A percentile compares a stretch with the other conserved stretches of the same genome.
Evolutionary conservation across 768 basidiomycete species (phyloP).

Genomic region (Mycena vulgaris): DNA sequence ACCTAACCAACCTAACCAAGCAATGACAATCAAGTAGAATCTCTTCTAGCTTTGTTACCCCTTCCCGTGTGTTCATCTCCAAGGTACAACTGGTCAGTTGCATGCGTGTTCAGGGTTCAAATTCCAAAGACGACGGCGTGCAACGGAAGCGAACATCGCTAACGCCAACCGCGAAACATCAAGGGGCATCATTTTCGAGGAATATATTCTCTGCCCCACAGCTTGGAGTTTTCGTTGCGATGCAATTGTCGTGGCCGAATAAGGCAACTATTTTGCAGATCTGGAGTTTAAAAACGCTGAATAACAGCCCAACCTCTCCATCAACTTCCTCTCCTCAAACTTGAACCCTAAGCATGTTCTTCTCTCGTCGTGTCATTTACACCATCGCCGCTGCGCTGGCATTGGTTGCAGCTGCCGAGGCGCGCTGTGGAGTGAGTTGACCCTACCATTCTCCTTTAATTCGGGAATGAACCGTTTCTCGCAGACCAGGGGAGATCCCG

Average conservation of each 20-base stretch:
- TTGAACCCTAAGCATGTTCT: not conserved
- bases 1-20: no score
- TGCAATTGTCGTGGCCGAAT: not conserved
- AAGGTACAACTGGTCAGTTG: not conserved
- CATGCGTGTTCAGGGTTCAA: not conserved
- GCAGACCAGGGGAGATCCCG: no score
- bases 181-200: not conserved
- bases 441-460: no score
- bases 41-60: no score
- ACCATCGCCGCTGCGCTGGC: no score
- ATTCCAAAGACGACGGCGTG: not conserved
- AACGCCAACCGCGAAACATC: not conserved
- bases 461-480: no score
- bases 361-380: constrained; percentile 8
- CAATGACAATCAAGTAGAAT: no score
- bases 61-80: not conserved
- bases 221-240: not conserved
- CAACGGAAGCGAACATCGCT: not conserved
- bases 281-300: not conserved
- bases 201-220: not conserved
- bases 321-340: not conserved
- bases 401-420: not conserved
- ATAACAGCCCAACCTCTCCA: not conserved
- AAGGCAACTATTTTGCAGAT: not conserved
- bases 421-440: constrained; percentile 4